A percentile compares a stretch with the other conserved stretches of the same genome.
These are phyloP conservation scores for Austroboletus sp. DNA, from an alignment of 1,284 basidiomycete genomes.

Conservation along the genomic window DNA sequence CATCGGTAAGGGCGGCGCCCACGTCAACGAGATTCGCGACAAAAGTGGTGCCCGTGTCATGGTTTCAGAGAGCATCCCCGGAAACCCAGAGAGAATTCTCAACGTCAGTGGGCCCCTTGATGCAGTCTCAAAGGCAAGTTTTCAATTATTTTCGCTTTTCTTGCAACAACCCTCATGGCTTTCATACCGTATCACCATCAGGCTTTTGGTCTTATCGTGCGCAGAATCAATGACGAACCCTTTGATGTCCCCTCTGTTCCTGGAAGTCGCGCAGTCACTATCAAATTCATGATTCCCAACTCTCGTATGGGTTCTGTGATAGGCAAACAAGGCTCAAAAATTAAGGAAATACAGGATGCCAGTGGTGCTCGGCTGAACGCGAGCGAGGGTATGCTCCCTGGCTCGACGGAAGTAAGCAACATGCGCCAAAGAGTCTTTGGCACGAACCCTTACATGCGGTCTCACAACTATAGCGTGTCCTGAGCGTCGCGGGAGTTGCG, in stretches of 20 bases:
- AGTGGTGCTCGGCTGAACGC: slow-evolving; percentile 94
- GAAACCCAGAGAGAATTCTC: slow-evolving; percentile 96
- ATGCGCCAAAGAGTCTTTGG: slow-evolving; percentile 8
- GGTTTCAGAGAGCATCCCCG: slow-evolving; percentile 93
- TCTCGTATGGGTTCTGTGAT: slow-evolving; percentile 99
- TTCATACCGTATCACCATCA: slow-evolving; percentile 30
- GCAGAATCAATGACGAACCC: slow-evolving; percentile 98
- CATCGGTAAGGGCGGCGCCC: slow-evolving; percentile 92
- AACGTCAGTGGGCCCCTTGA: slow-evolving; percentile 97
- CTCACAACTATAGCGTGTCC: slow-evolving; percentile 61
- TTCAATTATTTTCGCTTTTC: slow-evolving; percentile 5
- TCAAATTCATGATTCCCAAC: slow-evolving; percentile 99
- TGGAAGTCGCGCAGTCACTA: slow-evolving; percentile 94
- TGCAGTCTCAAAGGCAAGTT: slow-evolving; percentile 88
- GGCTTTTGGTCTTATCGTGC: slow-evolving; percentile 98
- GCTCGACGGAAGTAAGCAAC: slow-evolving; percentile 84
- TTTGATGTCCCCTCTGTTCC: slow-evolving; percentile 97
- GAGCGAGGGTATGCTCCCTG: slow-evolving; percentile 95
- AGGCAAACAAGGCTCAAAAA: slow-evolving; percentile 94
- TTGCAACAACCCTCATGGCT: slow-evolving; percentile 8
- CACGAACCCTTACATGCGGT: slow-evolving; percentile 8
- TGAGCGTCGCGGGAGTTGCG: slow-evolving; percentile 97
- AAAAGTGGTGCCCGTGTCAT: slow-evolving; percentile 93
- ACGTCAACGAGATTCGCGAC: slow-evolving; percentile 98
- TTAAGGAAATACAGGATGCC: slow-evolving; percentile 99